These are phyloP conservation scores for Nicotiana tomentosiformis DNA, from an alignment of 257 asterid species.

Conservation along the genomic window DNA sequence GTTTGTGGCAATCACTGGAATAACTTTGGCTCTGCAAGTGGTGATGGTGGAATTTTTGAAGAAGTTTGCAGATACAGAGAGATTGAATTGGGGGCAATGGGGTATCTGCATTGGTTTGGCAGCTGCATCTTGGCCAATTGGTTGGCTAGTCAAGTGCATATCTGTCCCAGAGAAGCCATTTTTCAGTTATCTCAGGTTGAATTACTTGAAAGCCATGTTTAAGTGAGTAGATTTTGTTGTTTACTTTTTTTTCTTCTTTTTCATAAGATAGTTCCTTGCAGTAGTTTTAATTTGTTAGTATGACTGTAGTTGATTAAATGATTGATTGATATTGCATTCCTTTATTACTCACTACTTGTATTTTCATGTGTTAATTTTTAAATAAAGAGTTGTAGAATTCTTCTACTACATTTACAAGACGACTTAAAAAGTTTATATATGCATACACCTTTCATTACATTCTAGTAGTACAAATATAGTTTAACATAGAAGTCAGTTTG, in stretches of 20 bases:
- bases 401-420: neutral
- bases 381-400: neutral
- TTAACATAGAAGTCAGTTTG: too few relatives aligned
- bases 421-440: neutral
- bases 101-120: conserved; percentile 28
- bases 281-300: too few relatives aligned
- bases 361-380: neutral
- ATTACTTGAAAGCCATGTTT: neutral
- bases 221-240: neutral
- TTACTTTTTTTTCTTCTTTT: neutral
- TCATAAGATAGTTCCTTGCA: too few relatives aligned
- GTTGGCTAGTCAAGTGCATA: conserved; percentile 31
- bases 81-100: conserved; percentile 39
- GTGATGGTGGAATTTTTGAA: too few relatives aligned
- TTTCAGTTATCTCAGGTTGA: conserved; percentile 13
- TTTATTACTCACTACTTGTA: neutral
- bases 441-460: too few relatives aligned
- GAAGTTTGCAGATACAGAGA: conserved; percentile 29
- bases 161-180: conserved; percentile 29
- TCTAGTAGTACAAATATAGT: too few relatives aligned
- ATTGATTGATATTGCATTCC: neutral
- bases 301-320: neutral
- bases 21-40: too few relatives aligned
- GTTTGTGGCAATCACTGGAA: too few relatives aligned
- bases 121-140: conserved; percentile 29